Evolutionary conservation across 139 green algal genomes (phyloP).

Genomic region (Tetraselmis striata): DNA sequence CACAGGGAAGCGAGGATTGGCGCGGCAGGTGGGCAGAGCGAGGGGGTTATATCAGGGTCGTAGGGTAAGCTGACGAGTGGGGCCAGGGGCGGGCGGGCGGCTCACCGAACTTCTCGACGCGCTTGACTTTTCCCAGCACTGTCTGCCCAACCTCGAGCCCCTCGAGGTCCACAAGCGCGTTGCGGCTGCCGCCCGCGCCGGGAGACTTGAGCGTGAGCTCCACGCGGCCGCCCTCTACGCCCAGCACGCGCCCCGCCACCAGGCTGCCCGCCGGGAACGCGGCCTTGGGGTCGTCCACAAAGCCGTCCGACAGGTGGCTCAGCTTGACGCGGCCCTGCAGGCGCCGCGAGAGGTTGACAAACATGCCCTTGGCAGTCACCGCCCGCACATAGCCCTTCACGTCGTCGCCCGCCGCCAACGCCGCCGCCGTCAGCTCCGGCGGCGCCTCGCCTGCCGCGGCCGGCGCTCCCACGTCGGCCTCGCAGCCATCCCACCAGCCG

Average conservation of each 20-base stretch:
- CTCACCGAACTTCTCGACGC: constrained; percentile 59
- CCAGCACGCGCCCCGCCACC: constrained; percentile 48
- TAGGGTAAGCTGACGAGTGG: no score
- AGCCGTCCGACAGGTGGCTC: constrained; percentile 62
- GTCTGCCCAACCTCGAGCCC: not conserved
- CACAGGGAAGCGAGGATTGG: no score
- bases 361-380: constrained; percentile 32
- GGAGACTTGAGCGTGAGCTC: constrained; percentile 53
- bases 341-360: constrained; percentile 22
- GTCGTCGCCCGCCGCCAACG: not conserved
- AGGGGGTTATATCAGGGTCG: no score
- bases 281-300: constrained; percentile 66
- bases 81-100: no score
- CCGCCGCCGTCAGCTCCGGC: not conserved
- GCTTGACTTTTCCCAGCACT: constrained; percentile 47
- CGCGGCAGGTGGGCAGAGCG: no score
- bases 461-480: not conserved
- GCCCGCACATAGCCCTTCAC: constrained; percentile 10
- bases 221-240: constrained; percentile 33
- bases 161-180: not conserved
- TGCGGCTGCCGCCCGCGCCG: not conserved
- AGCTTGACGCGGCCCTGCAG: constrained; percentile 61
- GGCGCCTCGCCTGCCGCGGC: not conserved
- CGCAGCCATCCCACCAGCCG: constrained; percentile 14
- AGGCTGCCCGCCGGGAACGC: constrained; percentile 69